Conservation (phyloP, 2,329 filamentous ascomycete species). For the Trichoderma koningiopsis region DNA sequence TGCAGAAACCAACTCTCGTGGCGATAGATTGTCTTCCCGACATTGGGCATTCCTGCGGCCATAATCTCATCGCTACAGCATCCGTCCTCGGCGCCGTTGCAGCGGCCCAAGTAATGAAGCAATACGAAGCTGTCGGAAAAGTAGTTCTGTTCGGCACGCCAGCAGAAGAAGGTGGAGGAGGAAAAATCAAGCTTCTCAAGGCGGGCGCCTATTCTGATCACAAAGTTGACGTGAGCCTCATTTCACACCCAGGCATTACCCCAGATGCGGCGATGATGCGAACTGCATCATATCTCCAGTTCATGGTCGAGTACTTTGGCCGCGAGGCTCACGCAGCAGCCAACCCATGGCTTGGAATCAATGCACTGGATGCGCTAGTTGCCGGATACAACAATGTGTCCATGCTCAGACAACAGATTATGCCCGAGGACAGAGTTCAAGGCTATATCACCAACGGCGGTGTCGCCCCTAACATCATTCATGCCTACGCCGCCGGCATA, state of each 20-base stretch:
- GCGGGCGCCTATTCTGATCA: conserved; percentile 42
- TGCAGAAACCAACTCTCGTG: neutral
- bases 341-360: conserved; percentile 59
- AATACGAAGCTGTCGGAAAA: conserved; percentile 46
- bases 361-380: conserved; percentile 59
- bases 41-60: conserved; percentile 57
- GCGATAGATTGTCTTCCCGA: conserved; percentile 49
- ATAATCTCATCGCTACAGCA: conserved; percentile 55
- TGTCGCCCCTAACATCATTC: conserved; percentile 57
- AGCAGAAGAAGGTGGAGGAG: conserved; percentile 49
- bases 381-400: conserved; percentile 50
- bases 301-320: conserved; percentile 56
- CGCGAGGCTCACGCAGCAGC: conserved; percentile 57
- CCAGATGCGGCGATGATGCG: conserved; percentile 50
- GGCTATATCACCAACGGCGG: conserved; percentile 57
- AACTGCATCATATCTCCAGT: conserved; percentile 53
- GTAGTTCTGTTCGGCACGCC: conserved; percentile 53
- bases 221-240: conserved; percentile 30
- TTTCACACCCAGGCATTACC: conserved; percentile 39
- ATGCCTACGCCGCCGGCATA: conserved; percentile 49
- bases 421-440: conserved; percentile 52
- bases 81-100: conserved; percentile 51
- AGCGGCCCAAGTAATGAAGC: conserved; percentile 47
- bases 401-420: conserved; percentile 57
- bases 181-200: conserved; percentile 49